Evolutionary conservation across 2,329 filamentous ascomycete genomes (phyloP).

Genomic region (Ceratocystiopsis minuta): DNA sequence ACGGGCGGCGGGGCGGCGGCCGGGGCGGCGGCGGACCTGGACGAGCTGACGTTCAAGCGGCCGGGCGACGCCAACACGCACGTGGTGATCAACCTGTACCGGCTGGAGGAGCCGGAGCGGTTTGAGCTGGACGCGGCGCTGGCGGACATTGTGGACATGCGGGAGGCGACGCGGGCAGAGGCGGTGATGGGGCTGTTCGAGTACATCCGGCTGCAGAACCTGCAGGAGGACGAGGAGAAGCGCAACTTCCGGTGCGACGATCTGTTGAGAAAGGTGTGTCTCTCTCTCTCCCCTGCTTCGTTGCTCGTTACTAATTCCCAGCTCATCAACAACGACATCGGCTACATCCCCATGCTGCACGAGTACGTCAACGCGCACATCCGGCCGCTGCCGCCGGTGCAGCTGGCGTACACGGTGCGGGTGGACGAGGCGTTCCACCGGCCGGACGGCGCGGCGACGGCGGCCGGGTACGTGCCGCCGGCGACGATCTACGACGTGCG

Average conservation of each 20-base stretch:
- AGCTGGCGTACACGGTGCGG: constrained; percentile 80
- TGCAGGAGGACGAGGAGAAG: constrained; percentile 92
- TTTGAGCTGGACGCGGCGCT: constrained; percentile 64
- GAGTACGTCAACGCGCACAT: constrained; percentile 68
- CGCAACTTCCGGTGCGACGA: constrained; percentile 83
- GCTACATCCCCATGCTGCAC: constrained; percentile 72
- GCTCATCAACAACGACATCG: constrained; percentile 57
- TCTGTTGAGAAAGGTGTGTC: constrained; percentile 49
- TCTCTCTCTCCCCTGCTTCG: neutral
- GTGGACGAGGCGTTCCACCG: constrained; percentile 72
- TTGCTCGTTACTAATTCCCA: constrained; percentile 21
- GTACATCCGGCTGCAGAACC: constrained; percentile 67
- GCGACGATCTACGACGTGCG: constrained; percentile 82
- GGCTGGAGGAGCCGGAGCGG: constrained; percentile 73
- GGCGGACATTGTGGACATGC: constrained; percentile 68
- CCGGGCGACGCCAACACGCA: constrained; percentile 86
- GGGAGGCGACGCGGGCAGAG: constrained; percentile 73
- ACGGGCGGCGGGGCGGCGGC: constrained; percentile 27
- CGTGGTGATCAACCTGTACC: constrained; percentile 68
- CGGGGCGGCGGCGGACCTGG: constrained; percentile 62
- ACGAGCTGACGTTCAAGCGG: constrained; percentile 79
- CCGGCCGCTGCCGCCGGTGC: constrained; percentile 60
- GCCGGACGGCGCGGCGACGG: neutral
- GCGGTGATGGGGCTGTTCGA: constrained; percentile 89
- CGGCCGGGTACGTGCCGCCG: constrained; percentile 28